Percentiles rank a stretch among this genome's conserved stretches.
Evolutionary conservation across 2,329 filamentous ascomycete species (phyloP).

Genomic region (Xylariaceae sp.): DNA sequence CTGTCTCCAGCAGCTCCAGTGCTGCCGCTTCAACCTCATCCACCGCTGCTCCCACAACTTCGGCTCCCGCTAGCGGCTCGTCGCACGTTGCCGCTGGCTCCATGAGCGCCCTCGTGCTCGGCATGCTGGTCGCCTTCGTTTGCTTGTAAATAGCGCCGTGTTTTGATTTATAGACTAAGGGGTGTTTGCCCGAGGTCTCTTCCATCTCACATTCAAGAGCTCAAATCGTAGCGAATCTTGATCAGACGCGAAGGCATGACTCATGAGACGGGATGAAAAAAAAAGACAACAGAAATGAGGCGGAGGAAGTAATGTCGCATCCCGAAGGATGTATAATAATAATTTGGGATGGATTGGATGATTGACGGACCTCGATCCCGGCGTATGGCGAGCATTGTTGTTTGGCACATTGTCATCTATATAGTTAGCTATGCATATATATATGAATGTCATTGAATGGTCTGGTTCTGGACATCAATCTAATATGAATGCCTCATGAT

Average conservation of each 20-base stretch:
- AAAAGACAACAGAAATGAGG: not conserved
- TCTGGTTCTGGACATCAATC: no score
- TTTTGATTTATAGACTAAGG: not conserved
- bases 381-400: not conserved
- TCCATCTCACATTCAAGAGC: not conserved
- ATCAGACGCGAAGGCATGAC: not conserved
- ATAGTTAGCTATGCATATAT: not conserved
- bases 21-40: constrained; percentile 12
- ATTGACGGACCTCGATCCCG: not conserved
- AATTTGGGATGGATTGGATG: not conserved
- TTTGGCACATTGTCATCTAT: not conserved
- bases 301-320: constrained; percentile 3
- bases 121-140: constrained; percentile 31
- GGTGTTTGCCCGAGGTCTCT: not conserved
- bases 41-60: constrained; percentile 20
- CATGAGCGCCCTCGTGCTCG: constrained; percentile 32
- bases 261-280: not conserved
- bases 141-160: constrained; percentile 30
- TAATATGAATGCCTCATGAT: no score
- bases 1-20: constrained; percentile 12
- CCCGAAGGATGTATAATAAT: constrained; percentile 1
- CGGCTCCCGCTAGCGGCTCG: constrained; percentile 29
- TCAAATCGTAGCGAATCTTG: not conserved
- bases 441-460: no score
- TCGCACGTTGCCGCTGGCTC: constrained; percentile 31